phyloP scores from a whole-genome alignment of 2,329 filamentous ascomycete species.

The Pseudogymnoascus sp. region DNA sequence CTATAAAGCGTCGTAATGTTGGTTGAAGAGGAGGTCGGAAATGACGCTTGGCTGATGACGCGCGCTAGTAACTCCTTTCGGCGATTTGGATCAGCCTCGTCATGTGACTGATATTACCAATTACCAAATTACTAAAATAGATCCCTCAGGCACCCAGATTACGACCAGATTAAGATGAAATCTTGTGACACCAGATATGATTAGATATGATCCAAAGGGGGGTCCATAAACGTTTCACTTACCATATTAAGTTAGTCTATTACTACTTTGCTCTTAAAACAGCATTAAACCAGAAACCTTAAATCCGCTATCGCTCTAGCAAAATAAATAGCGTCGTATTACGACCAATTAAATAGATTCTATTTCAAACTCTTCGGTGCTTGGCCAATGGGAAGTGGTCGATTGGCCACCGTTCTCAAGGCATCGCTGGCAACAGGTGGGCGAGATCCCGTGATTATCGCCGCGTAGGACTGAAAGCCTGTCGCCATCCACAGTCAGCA shows the following conservation, averaged over 20 bases:
- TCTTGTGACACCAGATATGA: slow-evolving; percentile 9
- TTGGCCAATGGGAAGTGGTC: neutral
- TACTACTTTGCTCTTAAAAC: neutral
- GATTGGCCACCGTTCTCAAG: slow-evolving; percentile 3
- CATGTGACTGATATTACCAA: neutral
- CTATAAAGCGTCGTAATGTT: slow-evolving; percentile 5
- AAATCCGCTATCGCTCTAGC: slow-evolving; percentile 2
- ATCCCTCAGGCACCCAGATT: neutral
- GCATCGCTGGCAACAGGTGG: neutral
- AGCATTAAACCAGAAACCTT: neutral
- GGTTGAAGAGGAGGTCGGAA: neutral
- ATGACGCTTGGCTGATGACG: slow-evolving; percentile 7
- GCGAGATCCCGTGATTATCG: slow-evolving; percentile 1
- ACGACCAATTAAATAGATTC: neutral
- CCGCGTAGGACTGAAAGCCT: neutral
- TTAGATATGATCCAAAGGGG: slow-evolving; percentile 7
- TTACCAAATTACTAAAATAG: neutral
- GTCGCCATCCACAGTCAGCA: neutral
- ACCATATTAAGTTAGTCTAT: neutral
- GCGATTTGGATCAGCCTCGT: neutral
- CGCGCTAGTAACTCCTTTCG: slow-evolving; percentile 7
- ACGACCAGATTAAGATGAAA: neutral
- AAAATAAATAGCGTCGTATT: neutral
- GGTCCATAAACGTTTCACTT: slow-evolving; percentile 3
- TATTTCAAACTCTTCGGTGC: neutral